Percentiles rank a stretch among this genome's conserved stretches.
Conservation (phyloP, 2,329 filamentous ascomycete species). For the Phaeosphaeria sp. region DNA sequence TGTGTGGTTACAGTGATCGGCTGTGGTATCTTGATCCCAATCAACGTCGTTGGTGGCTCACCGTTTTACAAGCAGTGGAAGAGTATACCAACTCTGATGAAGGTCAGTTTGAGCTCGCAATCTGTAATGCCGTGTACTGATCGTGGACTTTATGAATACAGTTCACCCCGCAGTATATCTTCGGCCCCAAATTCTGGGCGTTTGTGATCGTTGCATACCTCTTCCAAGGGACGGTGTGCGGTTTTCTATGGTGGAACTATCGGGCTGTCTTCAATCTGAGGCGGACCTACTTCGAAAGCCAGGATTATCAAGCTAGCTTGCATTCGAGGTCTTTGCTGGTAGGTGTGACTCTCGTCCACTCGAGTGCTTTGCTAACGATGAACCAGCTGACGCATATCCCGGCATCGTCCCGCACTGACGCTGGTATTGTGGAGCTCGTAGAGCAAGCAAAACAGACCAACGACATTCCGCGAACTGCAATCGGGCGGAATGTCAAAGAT, state of each 20-base stretch:
- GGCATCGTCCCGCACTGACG: slow-evolving; percentile 74
- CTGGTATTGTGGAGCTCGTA: slow-evolving; percentile 85
- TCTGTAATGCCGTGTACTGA: neutral
- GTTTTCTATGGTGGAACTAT: slow-evolving; percentile 92
- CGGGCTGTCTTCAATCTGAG: slow-evolving; percentile 72
- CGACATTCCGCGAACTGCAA: slow-evolving; percentile 76
- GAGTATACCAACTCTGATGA: slow-evolving; percentile 46
- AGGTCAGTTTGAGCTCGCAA: neutral
- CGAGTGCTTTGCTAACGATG: slow-evolving; percentile 4
- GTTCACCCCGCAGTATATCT: slow-evolving; percentile 67
- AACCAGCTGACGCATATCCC: slow-evolving; percentile 81
- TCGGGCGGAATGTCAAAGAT: slow-evolving; percentile 90
- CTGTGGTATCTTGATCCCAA: slow-evolving; percentile 78
- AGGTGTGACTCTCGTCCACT: slow-evolving; percentile 8
- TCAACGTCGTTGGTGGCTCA: slow-evolving; percentile 66
- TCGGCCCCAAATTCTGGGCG: slow-evolving; percentile 61
- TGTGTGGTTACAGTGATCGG: slow-evolving; percentile 74
- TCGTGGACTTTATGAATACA: neutral
- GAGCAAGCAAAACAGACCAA: slow-evolving; percentile 79
- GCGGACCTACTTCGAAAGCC: slow-evolving; percentile 79
- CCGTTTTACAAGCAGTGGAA: slow-evolving; percentile 37
- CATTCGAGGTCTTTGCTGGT: slow-evolving; percentile 72
- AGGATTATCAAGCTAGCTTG: slow-evolving; percentile 85
- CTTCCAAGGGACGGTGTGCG: slow-evolving; percentile 75
- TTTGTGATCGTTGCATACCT: slow-evolving; percentile 66